Base-by-base conservation (phyloP, 495 filamentous ascomycete species). In the Neurospora sp. region DNA sequence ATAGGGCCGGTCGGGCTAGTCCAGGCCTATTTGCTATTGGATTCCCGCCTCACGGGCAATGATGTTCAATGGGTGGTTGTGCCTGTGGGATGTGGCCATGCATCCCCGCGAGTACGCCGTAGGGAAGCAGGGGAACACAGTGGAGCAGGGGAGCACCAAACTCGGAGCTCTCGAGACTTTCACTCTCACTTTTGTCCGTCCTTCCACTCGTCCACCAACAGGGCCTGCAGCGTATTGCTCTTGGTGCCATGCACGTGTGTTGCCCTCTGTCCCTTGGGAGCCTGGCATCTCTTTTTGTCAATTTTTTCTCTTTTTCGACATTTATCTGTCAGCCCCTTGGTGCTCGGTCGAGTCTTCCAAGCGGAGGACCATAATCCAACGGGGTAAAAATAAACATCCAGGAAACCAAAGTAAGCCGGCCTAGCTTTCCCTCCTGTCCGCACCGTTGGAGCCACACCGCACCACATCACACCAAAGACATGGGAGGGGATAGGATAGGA, bases 31-130 rank as follows among this genome's bases (percentile, higher is more conserved):
- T 31, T 72, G 42, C 40, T 37, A 75, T 77, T 77, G 76, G 76
- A 35, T 74, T 75, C 74, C 76, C 76, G 40, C 48, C 23, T 48
- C 37, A 54, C 72, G 76, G 74, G 72, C 74, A 35, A 27, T 69
- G 59, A 40, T 71, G 46, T 27, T 62, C 54, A 35, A 18, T 10
- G 6, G 54, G 23, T 62, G 54, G 14, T 62, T 31, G 54, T 48
- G 37, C 23, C 23, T 66, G 66, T 70, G 70, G 72, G 70, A 72
- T 75, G 70, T 48, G 69, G 69, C 71, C 48, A 66, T 74, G 69
- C 73, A 74, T 71, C 54, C 39, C 70, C 54, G 69, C 70, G 73
- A 69, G 39, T 23, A 39, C 18, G 37, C 59, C 23, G 48, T 72
- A 35, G 54, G 27, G 54, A 39, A 62, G 54, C 76, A 77, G 70